Evolutionary conservation across 129 eudicot species (phyloP).

Genomic region (Sambucus nigra): DNA sequence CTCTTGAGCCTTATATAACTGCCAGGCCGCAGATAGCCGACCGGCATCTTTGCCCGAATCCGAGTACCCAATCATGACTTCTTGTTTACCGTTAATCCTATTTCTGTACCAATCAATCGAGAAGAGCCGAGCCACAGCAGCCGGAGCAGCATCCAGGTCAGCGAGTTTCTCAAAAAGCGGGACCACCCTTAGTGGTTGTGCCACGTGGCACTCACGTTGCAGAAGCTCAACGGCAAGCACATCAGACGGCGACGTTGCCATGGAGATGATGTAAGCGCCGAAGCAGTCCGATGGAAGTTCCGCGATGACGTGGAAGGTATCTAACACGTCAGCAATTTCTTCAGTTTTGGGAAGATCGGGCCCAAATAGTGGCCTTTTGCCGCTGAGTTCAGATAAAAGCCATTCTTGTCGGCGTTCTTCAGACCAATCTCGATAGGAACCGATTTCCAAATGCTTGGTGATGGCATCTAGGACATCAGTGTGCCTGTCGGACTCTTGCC

Average conservation of each 20-base stretch:
- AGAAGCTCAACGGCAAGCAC: conserved; percentile 96
- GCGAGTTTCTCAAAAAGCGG: conserved; percentile 93
- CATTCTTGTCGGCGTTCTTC: conserved; percentile 87
- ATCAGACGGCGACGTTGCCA: conserved; percentile 96
- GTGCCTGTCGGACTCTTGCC: conserved; percentile 98
- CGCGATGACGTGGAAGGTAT: conserved; percentile 69
- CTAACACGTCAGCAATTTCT: conserved; percentile 89
- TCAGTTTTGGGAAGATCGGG: conserved; percentile 91
- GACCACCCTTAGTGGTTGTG: conserved; percentile 73
- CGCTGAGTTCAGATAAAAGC: conserved; percentile 80
- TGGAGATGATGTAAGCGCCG: conserved; percentile 94
- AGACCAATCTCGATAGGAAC: conserved; percentile 91
- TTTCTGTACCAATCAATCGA: conserved; percentile 87
- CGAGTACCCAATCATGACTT: conserved; percentile 97
- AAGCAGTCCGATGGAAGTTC: conserved; percentile 96
- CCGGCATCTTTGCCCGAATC: conserved; percentile 99
- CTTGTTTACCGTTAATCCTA: conserved; percentile 87
- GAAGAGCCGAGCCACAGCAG: conserved; percentile 88
- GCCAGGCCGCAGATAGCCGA: conserved; percentile 95
- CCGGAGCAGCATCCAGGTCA: conserved; percentile 92
- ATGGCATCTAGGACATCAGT: conserved; percentile 94
- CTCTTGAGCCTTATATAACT: conserved; percentile 91
- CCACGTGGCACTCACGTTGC: conserved; percentile 92
- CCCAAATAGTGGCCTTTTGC: conserved; percentile 93
- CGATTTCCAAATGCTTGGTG: conserved; percentile 76